Evolutionary conservation across 306 rosid genomes (phyloP), one percentile per base, ranked within the genome.

Genomic region (Trichosanthes truncata): DNA sequence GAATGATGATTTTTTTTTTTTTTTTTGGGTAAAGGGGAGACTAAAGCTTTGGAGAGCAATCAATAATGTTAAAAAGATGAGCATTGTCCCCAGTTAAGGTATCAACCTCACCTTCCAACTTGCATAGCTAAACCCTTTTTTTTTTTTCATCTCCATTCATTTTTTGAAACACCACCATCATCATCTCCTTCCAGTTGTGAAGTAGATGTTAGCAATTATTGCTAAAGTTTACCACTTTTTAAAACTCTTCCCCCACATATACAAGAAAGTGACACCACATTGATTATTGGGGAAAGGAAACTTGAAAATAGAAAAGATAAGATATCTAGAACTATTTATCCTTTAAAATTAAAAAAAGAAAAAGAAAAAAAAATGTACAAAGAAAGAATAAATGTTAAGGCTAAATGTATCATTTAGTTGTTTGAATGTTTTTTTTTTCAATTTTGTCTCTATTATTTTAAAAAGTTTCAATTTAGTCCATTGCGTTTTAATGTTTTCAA

Each of bases 51-150:
- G 13, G 77, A 72, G 0, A 7, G 23, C 77, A 45, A 72, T 45
- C 77, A 72, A 72, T 45, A 72, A 45, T 72, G 55, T 71, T 45
- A 20, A 17, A 63, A 40, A 40, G 49, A 38, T 20, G 17, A 68
- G 51, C 46, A 72, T 14, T 72, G 77, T 72, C 77, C 41, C 59
- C 77, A 45, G 7, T 72, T 72, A 72, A 72, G 77, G 77, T 72
- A 72, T 72, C 77, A 72, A 25, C 41, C 9, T 68, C 75, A 38
- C 17, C 52, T 40, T 68, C 75, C 75, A 29, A 68, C 75, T 72
- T 72, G 71, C 71, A 23, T 60, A 60, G 13, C 36, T 23, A 23
- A 9, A 18, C 57, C 9, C 9, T 52, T 52, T 6, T 48, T 48
- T 48, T 48, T 52, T 6, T 63, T 65, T 65, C 13, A 14, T 15